A percentile compares a stretch with the other conserved stretches of the same genome.
phyloP scores from a whole-genome alignment of 1,284 basidiomycete genomes.

The Melampsora abietis-canadensis region DNA sequence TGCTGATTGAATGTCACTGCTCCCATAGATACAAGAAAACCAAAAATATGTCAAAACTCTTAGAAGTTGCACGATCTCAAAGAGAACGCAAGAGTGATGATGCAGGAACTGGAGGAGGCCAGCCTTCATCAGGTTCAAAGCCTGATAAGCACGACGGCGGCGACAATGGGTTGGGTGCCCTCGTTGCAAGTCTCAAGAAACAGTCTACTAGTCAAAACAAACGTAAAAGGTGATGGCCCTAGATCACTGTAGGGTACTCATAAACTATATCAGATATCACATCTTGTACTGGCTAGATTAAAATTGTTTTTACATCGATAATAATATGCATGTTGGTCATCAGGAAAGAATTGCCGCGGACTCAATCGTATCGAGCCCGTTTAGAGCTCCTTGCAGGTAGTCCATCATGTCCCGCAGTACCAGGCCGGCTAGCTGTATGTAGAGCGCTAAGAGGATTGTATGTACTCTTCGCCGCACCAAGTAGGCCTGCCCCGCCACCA shows the following conservation, averaged over 20 bases:
- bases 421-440: slow-evolving; percentile 1
- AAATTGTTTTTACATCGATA: not conserved
- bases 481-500: slow-evolving; percentile 10
- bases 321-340: not conserved
- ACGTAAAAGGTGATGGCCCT: not conserved
- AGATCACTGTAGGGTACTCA: too few relatives aligned
- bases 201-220: not conserved
- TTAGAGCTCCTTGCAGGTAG: slow-evolving; percentile 12
- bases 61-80: not conserved
- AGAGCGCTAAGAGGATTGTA: not conserved
- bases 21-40: slow-evolving; percentile 29
- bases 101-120: not conserved
- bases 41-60: slow-evolving; percentile 30
- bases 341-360: not conserved
- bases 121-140: not conserved
- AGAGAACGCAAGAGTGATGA: not conserved
- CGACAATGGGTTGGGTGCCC: not conserved
- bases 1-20: not conserved
- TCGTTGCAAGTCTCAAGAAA: slow-evolving; percentile 1
- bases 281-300: not conserved
- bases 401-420: slow-evolving; percentile 14
- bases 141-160: not conserved
- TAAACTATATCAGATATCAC: too few relatives aligned
- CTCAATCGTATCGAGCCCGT: slow-evolving; percentile 27
- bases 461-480: not conserved